These are phyloP conservation scores for Platanthera guangdongensis DNA, from an alignment of 106 monocot genomes.

Conservation along the genomic window DNA sequence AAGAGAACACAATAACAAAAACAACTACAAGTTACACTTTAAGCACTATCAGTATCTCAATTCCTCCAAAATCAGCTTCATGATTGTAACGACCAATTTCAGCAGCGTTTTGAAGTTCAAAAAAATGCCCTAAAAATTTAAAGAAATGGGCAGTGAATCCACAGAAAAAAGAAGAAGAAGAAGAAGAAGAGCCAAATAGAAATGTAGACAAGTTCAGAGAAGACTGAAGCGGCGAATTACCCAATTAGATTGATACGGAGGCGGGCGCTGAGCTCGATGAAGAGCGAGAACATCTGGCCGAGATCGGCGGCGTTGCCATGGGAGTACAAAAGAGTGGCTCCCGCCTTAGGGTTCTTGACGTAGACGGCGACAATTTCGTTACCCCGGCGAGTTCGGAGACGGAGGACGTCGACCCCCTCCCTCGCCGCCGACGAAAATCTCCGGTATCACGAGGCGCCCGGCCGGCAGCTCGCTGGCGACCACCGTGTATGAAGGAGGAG, in stretches of 20 bases:
- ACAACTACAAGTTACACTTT: too few species aligned
- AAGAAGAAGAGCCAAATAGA: neutral
- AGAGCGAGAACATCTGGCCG: conserved; percentile 25
- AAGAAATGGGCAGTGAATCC: neutral
- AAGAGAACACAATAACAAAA: too few species aligned
- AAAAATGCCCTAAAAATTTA: neutral
- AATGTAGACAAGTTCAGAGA: neutral
- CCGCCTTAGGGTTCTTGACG: conserved; percentile 14
- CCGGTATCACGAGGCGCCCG: conserved; percentile 7
- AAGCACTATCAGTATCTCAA: neutral
- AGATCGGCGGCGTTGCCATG: conserved; percentile 31
- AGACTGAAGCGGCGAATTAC: neutral
- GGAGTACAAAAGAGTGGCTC: conserved; percentile 16
- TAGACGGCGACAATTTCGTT: conserved; percentile 20
- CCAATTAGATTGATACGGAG: conserved; percentile 26
- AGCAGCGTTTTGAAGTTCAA: neutral
- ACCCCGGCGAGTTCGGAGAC: conserved; percentile 15
- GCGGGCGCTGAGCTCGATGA: conserved; percentile 23
- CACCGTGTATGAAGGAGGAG: conserved; percentile 16
- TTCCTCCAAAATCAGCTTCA: neutral
- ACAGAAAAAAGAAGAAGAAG: too few species aligned
- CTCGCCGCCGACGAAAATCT: conserved; percentile 5
- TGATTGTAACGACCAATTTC: neutral
- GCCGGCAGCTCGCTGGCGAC: neutral
- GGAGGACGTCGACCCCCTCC: conserved; percentile 14